Percentiles rank a stretch among this genome's conserved stretches.
Conservation (phyloP, 1,284 basidiomycete genomes). For the Mycena citricolor region DNA sequence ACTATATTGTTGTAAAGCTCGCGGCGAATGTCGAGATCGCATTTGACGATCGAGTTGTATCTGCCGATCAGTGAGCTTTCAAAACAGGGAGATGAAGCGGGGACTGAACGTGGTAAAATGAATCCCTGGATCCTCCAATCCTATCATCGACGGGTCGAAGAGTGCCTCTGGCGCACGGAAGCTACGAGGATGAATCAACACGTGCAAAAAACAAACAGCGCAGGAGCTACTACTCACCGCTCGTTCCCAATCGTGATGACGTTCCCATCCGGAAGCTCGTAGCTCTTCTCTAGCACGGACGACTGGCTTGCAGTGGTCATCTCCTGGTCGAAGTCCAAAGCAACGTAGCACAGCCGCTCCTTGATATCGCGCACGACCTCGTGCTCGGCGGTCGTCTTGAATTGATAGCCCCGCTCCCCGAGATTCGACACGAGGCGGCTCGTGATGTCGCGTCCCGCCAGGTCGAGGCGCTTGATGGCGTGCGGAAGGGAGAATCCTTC, state of each 20-base stretch:
- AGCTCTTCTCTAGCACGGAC: slow-evolving; percentile 89
- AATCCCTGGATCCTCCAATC: slow-evolving; percentile 90
- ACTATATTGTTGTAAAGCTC: slow-evolving; percentile 93
- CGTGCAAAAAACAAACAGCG: neutral
- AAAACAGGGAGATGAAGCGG: neutral
- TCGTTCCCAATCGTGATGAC: slow-evolving; percentile 97
- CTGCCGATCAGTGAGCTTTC: slow-evolving; percentile 41
- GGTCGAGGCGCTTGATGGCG: slow-evolving; percentile 91
- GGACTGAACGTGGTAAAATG: slow-evolving; percentile 90
- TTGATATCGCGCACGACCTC: slow-evolving; percentile 98
- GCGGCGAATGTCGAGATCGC: slow-evolving; percentile 80
- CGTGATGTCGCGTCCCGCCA: slow-evolving; percentile 94
- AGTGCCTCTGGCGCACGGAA: slow-evolving; percentile 97
- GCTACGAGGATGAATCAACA: slow-evolving; percentile 20
- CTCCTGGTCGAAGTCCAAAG: slow-evolving; percentile 95
- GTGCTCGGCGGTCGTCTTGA: slow-evolving; percentile 92
- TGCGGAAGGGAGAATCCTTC: slow-evolving; percentile 94
- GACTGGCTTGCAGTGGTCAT: slow-evolving; percentile 91
- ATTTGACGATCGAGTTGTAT: slow-evolving; percentile 83
- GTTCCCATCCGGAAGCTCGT: slow-evolving; percentile 95
- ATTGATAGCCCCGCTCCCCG: slow-evolving; percentile 91
- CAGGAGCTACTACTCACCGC: slow-evolving; percentile 50
- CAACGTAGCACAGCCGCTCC: slow-evolving; percentile 97
- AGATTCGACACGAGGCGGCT: slow-evolving; percentile 90
- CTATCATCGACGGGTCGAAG: slow-evolving; percentile 94